Base-by-base conservation (phyloP, 2,329 filamentous ascomycete species). In the Stachybotrys chartarum region DNA sequence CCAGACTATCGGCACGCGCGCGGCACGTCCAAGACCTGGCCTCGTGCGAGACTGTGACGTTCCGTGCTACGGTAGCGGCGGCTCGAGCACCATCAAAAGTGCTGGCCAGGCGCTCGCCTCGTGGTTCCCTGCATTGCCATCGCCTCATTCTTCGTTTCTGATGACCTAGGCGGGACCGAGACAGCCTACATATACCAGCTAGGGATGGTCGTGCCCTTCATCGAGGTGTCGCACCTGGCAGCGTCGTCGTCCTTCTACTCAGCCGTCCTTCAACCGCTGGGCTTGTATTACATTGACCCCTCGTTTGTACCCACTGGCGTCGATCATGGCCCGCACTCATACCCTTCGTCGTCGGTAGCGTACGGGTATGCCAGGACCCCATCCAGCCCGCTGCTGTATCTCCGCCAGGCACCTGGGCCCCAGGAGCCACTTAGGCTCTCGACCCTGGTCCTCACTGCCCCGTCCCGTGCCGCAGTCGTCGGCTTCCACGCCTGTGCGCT, bases 191-290 rank as follows among this genome's bases (percentile, higher is more conserved):
- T 24, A 24, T 24, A 24, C 4, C 24, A 24, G 24, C 24, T 24
- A 60, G 57, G 54, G 61, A 67, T 68, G 61, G 74, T 75, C 68
- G 66, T 79, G 59, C 80, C 82, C 51, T 76, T 77, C 60, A 66
- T 84, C 61, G 77, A 83, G 66, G 91, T 96, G 66, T 86, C 85
- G 58, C 86, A 92, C 70, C 83, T 96, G 54, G 83, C 90, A 54
- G 84, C 86, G 42, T 88, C 91, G 4, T 84, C 87, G 52, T 94
- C 90, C 7, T 96, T 95, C 76, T 96, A 91, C 72, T 82, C 91
- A 24, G 82, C 88, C 59, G 80, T 91, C 60, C 79, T 90, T 7
- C 89, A 93, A 63, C 87, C 90, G 4, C 79, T 96, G 24, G 88
- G 88, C 44, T 85, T 95, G 58, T 81, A 81, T 58, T 95, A 85